These are phyloP conservation scores for Kwoniella dejecticola DNA, from an alignment of 768 basidiomycete genomes.

Conservation along the genomic window DNA sequence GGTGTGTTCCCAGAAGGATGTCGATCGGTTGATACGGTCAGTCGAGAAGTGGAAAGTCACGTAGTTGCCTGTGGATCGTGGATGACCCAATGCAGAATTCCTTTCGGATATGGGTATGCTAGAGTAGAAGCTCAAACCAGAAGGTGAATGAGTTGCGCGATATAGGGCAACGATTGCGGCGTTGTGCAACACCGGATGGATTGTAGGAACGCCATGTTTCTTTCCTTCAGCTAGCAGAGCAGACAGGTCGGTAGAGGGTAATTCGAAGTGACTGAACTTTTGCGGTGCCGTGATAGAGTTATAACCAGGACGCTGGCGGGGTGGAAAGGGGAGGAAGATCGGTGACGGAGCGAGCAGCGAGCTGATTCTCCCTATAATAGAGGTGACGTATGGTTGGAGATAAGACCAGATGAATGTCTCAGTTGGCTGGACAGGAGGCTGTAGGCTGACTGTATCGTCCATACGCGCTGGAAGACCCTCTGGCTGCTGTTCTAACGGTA, in stretches of 20 bases:
- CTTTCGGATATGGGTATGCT: conserved; percentile 15
- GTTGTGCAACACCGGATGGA: conserved; percentile 13
- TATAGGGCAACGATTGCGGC: conserved; percentile 10
- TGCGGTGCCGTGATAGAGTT: conserved; percentile 12
- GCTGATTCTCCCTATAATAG: not conserved
- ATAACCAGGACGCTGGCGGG: not conserved
- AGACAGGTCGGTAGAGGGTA: not conserved
- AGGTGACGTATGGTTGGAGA: not conserved
- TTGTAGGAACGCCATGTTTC: conserved; percentile 3
- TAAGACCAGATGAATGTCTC: not conserved
- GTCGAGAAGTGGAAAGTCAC: conserved; percentile 17
- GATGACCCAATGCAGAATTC: conserved; percentile 5
- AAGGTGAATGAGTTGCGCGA: not conserved
- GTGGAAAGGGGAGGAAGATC: not conserved
- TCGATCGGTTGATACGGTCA: not conserved
- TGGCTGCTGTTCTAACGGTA: not conserved
- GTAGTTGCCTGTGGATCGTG: conserved; percentile 21
- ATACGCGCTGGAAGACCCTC: conserved; percentile 14
- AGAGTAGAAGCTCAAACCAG: not conserved
- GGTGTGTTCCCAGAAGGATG: conserved; percentile 8
- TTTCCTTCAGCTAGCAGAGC: conserved; percentile 5
- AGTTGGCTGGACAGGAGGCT: not conserved
- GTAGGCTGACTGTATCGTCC: conserved; percentile 15
- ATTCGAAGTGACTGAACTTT: conserved; percentile 3
- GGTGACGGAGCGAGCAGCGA: not conserved